Evolutionary conservation across 257 asterid species (phyloP).

Genomic region (Solanum rostratum): DNA sequence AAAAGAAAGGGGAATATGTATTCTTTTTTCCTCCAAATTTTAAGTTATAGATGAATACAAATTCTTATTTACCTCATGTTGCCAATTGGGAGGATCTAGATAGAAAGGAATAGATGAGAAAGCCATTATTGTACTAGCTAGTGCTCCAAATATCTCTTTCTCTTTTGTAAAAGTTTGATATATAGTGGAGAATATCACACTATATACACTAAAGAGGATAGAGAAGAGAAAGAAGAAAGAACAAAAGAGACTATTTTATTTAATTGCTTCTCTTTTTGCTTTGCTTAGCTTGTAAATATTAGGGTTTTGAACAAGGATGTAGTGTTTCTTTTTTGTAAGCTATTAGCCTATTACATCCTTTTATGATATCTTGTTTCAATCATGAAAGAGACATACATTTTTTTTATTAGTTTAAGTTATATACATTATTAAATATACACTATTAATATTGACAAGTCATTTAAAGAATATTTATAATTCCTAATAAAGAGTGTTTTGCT

Average conservation of each 20-base stretch:
- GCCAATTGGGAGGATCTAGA: constrained; percentile 34
- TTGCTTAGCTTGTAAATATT: not conserved
- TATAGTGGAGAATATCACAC: constrained; percentile 21
- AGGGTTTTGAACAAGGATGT: not conserved
- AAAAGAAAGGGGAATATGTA: not conserved
- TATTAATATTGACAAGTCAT: not conserved
- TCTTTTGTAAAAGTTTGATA: constrained; percentile 22
- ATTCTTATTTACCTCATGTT: constrained; percentile 11
- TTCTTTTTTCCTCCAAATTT: not conserved
- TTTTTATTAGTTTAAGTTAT: not conserved
- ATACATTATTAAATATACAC: not conserved
- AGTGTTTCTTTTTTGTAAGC: not conserved
- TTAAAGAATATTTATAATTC: not conserved
- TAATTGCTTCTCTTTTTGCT: not conserved
- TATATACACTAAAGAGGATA: not conserved
- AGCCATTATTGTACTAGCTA: constrained; percentile 12
- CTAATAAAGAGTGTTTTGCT: not conserved
- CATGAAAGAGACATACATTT: not conserved
- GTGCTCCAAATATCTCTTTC: not conserved
- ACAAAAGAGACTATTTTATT: constrained; percentile 4
- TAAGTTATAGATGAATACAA: not conserved
- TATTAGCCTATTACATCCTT: not conserved
- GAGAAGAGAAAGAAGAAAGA: constrained; percentile 3
- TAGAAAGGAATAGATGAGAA: constrained; percentile 30
- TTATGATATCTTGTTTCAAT: not conserved